Evolutionary conservation across 306 rosid species (phyloP).

Genomic region (Glycine tomentella): DNA sequence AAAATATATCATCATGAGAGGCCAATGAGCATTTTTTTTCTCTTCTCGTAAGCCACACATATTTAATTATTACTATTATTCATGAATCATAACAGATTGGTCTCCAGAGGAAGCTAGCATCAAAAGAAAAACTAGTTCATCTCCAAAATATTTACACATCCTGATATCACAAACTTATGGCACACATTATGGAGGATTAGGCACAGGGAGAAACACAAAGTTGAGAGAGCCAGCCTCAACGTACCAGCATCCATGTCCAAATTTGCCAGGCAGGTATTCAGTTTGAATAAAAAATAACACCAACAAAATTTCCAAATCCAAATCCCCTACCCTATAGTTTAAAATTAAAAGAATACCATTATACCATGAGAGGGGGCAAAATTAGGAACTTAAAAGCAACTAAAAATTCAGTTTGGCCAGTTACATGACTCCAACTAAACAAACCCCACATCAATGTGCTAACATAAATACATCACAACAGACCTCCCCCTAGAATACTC

Average conservation of each 20-base stretch:
- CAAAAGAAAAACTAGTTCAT: neutral
- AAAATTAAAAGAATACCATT: neutral
- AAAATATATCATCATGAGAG: neutral
- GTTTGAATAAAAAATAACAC: neutral
- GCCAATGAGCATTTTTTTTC: neutral
- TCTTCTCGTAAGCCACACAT: neutral
- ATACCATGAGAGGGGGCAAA: neutral
- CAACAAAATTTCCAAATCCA: neutral
- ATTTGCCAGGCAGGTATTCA: neutral
- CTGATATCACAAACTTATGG: neutral
- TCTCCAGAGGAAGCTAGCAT: slow-evolving; percentile 23
- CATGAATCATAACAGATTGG: slow-evolving; percentile 29
- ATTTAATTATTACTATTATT: neutral
- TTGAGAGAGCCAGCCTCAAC: too few relatives aligned
- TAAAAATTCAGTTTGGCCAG: neutral
- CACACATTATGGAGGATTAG: too few relatives aligned
- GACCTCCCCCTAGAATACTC: neutral
- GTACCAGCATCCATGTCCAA: slow-evolving; percentile 1
- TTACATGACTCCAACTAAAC: neutral
- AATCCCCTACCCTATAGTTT: slow-evolving; percentile 5
- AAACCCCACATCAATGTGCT: neutral
- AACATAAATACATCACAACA: neutral
- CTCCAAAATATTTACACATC: too few relatives aligned
- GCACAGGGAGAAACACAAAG: too few relatives aligned
- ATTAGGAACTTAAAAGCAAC: neutral